Base-by-base conservation (phyloP, 345 rosid species). In the Corchorus capsularis region DNA sequence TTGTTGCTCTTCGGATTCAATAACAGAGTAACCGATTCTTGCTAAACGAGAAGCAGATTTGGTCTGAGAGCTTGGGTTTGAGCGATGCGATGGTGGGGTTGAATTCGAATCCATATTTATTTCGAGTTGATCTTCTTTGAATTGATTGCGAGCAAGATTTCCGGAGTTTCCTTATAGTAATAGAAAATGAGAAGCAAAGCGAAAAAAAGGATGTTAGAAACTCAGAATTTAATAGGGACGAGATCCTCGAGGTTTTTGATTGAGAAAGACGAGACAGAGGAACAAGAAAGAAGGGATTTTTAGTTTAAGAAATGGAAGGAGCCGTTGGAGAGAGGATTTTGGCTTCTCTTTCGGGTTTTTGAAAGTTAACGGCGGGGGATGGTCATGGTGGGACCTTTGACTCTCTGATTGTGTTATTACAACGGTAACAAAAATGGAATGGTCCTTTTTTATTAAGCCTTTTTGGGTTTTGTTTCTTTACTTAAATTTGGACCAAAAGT, bases 1-100 rank as follows among this genome's bases (percentile, higher is more conserved):
- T 50, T 63, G 27, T 11, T 60, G 82, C 71, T 79, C 76, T 3
- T 82, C 74, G 13, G 82, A 55, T 60, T 85, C 83, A 22, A 84
- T 60, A 8, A 69, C 78, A 1, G 87, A 74, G 70, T 54, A 63
- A 5, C 75, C 73, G 71, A 72, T 82, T 74, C 90, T 76, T 22
- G 88, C 85, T 41, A 94, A 84, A 63, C 97, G 94, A 17, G 97
- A 93, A 56, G 92, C 87, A 52, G 92, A 85, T 79, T 89, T 92
- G 57, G 86, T 67, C 22, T 80, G 87, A 62, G 89, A 69, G 46
- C 50, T 62, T 8, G 86, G 82, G 64, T 78, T 87, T 5, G 91
- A 86, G 71, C 82, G 87, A 27, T 73, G 91, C 32, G 86, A 75
- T 69, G 86, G 85, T 34, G 93, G 92, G 15, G 90, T 79, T 6